Percentiles rank a stretch among this genome's conserved stretches.
Conservation (phyloP, 352 stramenopile genomes). For the Pythium inflatum region DNA sequence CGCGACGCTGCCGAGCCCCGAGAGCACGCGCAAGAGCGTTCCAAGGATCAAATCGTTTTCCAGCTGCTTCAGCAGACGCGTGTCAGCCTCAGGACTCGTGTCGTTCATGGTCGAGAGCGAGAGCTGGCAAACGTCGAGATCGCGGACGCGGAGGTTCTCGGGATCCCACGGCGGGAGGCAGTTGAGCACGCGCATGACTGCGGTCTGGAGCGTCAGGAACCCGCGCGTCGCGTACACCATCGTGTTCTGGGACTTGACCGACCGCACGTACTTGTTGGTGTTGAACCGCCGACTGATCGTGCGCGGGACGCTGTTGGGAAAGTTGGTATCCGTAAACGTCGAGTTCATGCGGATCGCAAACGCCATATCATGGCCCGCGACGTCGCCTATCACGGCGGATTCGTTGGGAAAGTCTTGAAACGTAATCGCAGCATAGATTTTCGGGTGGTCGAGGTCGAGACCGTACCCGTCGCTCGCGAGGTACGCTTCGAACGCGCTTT, state of each 20-base stretch:
- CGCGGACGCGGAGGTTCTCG: constrained; percentile 29
- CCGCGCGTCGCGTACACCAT: constrained; percentile 60
- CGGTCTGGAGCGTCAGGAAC: constrained; percentile 78
- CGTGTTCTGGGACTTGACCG: constrained; percentile 32
- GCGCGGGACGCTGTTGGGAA: constrained; percentile 48
- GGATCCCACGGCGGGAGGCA: constrained; percentile 64
- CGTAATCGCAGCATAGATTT: constrained; percentile 69
- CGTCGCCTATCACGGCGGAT: constrained; percentile 41
- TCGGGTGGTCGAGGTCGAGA: constrained; percentile 45
- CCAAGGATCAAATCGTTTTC: constrained; percentile 60
- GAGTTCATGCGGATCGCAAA: constrained; percentile 78
- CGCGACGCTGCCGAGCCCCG: constrained; percentile 5
- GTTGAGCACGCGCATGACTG: constrained; percentile 66
- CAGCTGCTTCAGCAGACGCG: constrained; percentile 48
- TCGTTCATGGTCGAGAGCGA: constrained; percentile 36
- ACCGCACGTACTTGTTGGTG: constrained; percentile 31
- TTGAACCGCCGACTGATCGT: constrained; percentile 34
- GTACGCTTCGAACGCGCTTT: constrained; percentile 56
- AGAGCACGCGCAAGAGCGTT: constrained; percentile 38
- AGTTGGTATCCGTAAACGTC: constrained; percentile 40
- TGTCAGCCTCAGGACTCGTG: constrained; percentile 31
- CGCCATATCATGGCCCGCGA: constrained; percentile 41
- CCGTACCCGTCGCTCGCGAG: constrained; percentile 58
- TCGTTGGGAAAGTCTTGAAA: constrained; percentile 58
- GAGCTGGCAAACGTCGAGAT: constrained; percentile 50